Evolutionary conservation across 371 early-diverging fungal genomes (phyloP).

Genomic region (Mitosporidium daphniae): DNA sequence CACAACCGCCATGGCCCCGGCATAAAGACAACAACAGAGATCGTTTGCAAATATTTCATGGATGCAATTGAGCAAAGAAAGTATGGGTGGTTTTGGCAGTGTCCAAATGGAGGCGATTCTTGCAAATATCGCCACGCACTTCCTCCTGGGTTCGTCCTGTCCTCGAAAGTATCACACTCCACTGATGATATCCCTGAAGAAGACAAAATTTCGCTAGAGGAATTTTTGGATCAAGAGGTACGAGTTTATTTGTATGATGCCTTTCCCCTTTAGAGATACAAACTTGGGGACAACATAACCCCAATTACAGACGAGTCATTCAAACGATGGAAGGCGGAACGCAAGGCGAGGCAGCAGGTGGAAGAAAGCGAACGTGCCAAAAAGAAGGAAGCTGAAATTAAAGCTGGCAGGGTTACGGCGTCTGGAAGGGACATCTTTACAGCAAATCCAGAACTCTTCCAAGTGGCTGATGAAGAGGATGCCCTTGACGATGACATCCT

Average conservation of each 20-base stretch:
- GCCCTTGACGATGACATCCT: conserved; percentile 6
- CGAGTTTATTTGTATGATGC: neutral
- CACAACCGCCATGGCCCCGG: conserved; percentile 22
- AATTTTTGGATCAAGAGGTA: conserved; percentile 71
- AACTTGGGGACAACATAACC: conserved; percentile 53
- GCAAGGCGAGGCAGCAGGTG: conserved; percentile 24
- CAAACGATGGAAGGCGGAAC: conserved; percentile 63
- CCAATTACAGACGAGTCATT: conserved; percentile 82
- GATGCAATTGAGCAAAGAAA: conserved; percentile 83
- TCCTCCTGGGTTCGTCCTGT: conserved; percentile 72
- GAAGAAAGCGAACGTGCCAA: conserved; percentile 22
- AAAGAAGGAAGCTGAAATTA: conserved; percentile 47
- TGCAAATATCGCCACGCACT: conserved; percentile 85
- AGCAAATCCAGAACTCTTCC: conserved; percentile 56
- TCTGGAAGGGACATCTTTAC: conserved; percentile 75
- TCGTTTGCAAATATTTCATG: conserved; percentile 93
- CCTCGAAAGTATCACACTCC: conserved; percentile 11
- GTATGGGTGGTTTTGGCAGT: conserved; percentile 95
- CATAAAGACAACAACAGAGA: conserved; percentile 33
- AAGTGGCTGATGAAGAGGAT: conserved; percentile 28
- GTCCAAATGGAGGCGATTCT: conserved; percentile 18
- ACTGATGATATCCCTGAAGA: conserved; percentile 20
- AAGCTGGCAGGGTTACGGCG: conserved; percentile 4
- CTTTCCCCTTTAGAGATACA: conserved; percentile 25
- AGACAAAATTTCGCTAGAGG: conserved; percentile 48